phyloP scores from a whole-genome alignment of 108 stramenopile genomes.

The Nannochloropsis oceanica region DNA sequence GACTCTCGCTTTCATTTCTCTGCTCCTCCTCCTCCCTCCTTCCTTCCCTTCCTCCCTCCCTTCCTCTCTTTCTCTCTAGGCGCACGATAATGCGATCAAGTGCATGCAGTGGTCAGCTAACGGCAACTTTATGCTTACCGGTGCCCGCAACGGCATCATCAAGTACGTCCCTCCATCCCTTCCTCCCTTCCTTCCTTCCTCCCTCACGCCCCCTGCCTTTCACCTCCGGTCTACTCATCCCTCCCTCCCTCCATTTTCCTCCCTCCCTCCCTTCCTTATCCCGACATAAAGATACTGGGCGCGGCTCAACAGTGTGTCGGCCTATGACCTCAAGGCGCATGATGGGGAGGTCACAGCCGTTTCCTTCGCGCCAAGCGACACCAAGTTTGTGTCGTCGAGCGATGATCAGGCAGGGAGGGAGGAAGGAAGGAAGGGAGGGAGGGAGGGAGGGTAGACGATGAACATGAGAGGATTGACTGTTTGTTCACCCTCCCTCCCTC shows the following conservation, averaged over 20 bases:
- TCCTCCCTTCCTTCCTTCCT: background rate
- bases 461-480: too few species aligned
- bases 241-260: background rate
- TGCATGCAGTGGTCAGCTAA: constrained; percentile 80
- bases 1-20: too few species aligned
- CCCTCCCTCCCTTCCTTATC: constrained; percentile 50
- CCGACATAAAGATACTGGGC: constrained; percentile 57
- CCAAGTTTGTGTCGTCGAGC: constrained; percentile 79
- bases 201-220: background rate
- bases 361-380: constrained; percentile 76
- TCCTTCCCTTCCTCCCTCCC: background rate
- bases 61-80: constrained; percentile 11
- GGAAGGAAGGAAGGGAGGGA: constrained; percentile 54
- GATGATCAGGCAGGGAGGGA: constrained; percentile 74
- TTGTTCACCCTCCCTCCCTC: too few species aligned
- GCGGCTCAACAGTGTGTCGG: too few species aligned
- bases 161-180: constrained; percentile 11
- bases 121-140: constrained; percentile 69
- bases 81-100: constrained; percentile 65
- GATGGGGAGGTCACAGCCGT: constrained; percentile 73
- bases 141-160: constrained; percentile 44
- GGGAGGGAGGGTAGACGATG: too few species aligned
- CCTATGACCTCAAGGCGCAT: constrained; percentile 71
- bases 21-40: background rate
- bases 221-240: background rate